Base-by-base conservation (phyloP, 2,329 filamentous ascomycete species). In the Pyrenophora seminiperda region DNA sequence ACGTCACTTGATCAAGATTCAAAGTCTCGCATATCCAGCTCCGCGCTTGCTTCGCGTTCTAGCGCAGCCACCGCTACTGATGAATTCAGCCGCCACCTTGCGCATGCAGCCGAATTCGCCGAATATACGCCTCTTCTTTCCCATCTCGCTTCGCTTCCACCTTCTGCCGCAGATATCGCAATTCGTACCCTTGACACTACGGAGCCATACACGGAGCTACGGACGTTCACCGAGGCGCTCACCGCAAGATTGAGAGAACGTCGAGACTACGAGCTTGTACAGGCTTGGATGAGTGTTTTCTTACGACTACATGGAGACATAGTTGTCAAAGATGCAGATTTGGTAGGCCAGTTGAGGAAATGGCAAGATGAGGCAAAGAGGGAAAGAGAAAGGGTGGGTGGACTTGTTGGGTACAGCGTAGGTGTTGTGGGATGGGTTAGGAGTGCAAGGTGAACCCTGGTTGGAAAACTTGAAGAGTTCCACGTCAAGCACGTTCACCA, bases 271-370 rank as follows among this genome's bases (percentile, higher is more conserved):
- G 94, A 99, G 75, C 81, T 99, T 31, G 89, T 91, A 13, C 92
- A 97, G 73, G 91, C 91, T 0, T 99, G 94, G 93, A 97, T 99
- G 91, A 87, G 88, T 2, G 93, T 97, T 1, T 96, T 97, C 66
- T 71, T 99, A 51, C 83, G 87, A 39, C 77, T 96, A 32, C 93
- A 97, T 73, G 81, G 80, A 5, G 85, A 87, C 53, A 75, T 81
- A 13, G 75, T 89, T 11, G 71, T 76, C 5, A 71, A 76, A 27
- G 74, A 75, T 30, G 67, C 82, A 66, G 71, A 75, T 22, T 72
- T 93, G 11, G 78, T 85, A 37, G 76, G 73, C 1, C 83, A 83
- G 38, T 74, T 97, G 53, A 73, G 74, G 43, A 80, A 82, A 61
- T 97, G 91, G 90, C 86, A 86, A 71, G 74, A 73, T 20, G 84